Conservation (phyloP, 164 flowering plant species). For the Stephania japonica region DNA sequence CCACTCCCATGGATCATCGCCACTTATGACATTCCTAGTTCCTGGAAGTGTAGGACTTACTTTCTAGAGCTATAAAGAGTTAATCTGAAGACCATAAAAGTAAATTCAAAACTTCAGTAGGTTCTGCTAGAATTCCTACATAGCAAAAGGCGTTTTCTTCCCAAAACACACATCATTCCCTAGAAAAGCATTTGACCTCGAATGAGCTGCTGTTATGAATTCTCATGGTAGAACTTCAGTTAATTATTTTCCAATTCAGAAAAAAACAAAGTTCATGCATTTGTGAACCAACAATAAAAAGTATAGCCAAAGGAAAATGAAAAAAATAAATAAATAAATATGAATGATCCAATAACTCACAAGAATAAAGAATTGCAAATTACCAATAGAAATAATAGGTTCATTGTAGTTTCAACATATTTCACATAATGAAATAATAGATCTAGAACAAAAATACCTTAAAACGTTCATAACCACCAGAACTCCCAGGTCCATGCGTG, state of each 20-base stretch:
- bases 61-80: not conserved
- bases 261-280: not conserved
- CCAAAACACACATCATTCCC: not conserved
- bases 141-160: too few species aligned
- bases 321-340: too few species aligned
- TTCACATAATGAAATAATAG: not conserved
- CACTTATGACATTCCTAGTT: not conserved
- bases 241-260: not conserved
- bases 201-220: not conserved
- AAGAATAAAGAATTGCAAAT: not conserved
- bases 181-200: not conserved
- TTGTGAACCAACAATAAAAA: not conserved
- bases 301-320: not conserved
- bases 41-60: not conserved
- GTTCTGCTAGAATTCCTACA: not conserved
- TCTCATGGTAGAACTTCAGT: not conserved
- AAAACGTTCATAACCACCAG: slow-evolving; percentile 33
- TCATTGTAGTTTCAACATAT: not conserved
- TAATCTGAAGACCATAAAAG: not conserved
- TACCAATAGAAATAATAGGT: not conserved
- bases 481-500: slow-evolving; percentile 29
- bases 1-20: not conserved
- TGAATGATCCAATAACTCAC: not conserved
- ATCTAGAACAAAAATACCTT: slow-evolving; percentile 30
- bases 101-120: not conserved